Conservation (phyloP, 2,329 filamentous ascomycete genomes). For the Paraphaeosphaeria minitans region DNA sequence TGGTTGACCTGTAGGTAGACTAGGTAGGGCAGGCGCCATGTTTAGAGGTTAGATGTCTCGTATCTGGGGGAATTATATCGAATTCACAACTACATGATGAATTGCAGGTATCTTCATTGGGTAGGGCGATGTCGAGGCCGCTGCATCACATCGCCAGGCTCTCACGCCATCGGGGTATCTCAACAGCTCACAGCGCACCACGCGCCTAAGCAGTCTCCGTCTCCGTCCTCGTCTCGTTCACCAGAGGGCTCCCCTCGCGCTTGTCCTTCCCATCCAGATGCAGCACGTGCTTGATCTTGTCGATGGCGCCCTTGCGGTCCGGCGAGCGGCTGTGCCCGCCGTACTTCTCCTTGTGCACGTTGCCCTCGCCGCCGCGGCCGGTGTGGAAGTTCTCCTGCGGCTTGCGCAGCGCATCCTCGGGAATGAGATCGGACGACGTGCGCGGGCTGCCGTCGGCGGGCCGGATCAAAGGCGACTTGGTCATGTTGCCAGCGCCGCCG, state of each 20-base stretch:
- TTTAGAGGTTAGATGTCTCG: neutral
- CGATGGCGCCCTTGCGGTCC: constrained; percentile 46
- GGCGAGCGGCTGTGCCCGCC: constrained; percentile 50
- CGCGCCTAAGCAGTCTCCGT: constrained; percentile 12
- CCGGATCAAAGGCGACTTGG: constrained; percentile 41
- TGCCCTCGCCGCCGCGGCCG: constrained; percentile 55
- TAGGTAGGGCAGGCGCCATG: neutral
- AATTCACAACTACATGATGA: neutral
- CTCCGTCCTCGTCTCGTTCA: constrained; percentile 27
- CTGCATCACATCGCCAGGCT: too few species aligned
- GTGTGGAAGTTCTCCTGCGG: constrained; percentile 54
- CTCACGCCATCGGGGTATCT: constrained; percentile 25
- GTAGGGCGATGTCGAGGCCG: too few species aligned
- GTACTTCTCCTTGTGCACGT: constrained; percentile 55
- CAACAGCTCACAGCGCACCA: neutral
- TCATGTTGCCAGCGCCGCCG: constrained; percentile 52
- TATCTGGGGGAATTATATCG: neutral
- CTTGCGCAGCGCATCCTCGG: constrained; percentile 49
- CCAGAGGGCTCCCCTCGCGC: constrained; percentile 39
- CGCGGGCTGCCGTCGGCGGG: constrained; percentile 30
- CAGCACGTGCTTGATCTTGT: constrained; percentile 53
- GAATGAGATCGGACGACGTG: constrained; percentile 50
- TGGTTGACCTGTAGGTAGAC: too few species aligned
- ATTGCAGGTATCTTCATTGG: neutral
- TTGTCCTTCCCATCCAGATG: constrained; percentile 43